phyloP scores from a whole-genome alignment of 352 stramenopile species.

The Phytophthora cactorum region DNA sequence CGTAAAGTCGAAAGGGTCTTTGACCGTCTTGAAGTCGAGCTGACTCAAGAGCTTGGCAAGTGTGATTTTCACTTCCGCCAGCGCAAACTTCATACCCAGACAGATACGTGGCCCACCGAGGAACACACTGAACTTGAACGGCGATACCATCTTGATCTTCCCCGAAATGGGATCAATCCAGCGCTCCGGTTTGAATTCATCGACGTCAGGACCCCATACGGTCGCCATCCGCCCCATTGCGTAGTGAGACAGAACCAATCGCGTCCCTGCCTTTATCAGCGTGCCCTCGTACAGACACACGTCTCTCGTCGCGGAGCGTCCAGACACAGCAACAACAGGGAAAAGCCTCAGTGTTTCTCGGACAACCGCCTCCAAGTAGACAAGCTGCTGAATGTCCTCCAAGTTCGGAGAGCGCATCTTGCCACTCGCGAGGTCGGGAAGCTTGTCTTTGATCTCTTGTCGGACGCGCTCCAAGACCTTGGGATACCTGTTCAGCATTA shows the following conservation, averaged over 20 bases:
- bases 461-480: constrained; percentile 48
- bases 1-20: constrained; percentile 47
- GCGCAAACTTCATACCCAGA: constrained; percentile 67
- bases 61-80: constrained; percentile 71
- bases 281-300: constrained; percentile 75
- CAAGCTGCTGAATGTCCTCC: constrained; percentile 50
- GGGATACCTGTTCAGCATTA: constrained; percentile 72
- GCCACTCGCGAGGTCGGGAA: constrained; percentile 48
- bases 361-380: constrained; percentile 57
- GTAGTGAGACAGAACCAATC: constrained; percentile 69
- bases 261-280: constrained; percentile 57
- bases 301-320: constrained; percentile 54
- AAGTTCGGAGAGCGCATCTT: constrained; percentile 26
- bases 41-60: constrained; percentile 58
- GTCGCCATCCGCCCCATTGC: constrained; percentile 57
- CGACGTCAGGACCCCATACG: constrained; percentile 69
- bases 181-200: constrained; percentile 70
- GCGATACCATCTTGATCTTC: constrained; percentile 52
- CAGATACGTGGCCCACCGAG: constrained; percentile 70
- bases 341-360: constrained; percentile 67
- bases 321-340: constrained; percentile 63
- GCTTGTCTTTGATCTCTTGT: constrained; percentile 43
- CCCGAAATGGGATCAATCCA: constrained; percentile 56
- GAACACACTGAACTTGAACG: constrained; percentile 77
- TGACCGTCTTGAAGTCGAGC: constrained; percentile 53